Percentiles rank a stretch among this genome's conserved stretches.
These are phyloP conservation scores for Phascolomyces articulosus DNA, from an alignment of 371 early-diverging fungal species.

Conservation along the genomic window DNA sequence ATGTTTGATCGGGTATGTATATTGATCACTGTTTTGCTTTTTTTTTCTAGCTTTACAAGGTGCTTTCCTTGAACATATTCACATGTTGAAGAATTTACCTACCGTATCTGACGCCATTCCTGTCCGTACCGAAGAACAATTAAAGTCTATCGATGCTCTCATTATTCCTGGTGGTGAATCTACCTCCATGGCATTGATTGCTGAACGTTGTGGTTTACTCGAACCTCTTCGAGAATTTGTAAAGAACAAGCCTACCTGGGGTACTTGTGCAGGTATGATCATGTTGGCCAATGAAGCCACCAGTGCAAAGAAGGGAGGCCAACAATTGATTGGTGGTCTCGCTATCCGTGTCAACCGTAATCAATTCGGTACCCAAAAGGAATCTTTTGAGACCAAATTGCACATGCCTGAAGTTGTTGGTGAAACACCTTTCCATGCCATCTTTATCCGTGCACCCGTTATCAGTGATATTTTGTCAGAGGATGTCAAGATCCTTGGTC, in stretches of 20 bases:
- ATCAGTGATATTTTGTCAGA: slow-evolving; percentile 71
- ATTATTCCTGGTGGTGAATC: slow-evolving; percentile 96
- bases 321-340: slow-evolving; percentile 82
- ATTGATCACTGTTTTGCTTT: not conserved
- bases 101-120: slow-evolving; percentile 64
- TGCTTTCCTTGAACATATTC: slow-evolving; percentile 89
- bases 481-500: slow-evolving; percentile 72
- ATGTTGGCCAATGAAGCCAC: slow-evolving; percentile 80
- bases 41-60: slow-evolving; percentile 84
- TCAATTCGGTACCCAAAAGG: slow-evolving; percentile 92
- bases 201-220: slow-evolving; percentile 80
- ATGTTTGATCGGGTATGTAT: not conserved
- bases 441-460: slow-evolving; percentile 96
- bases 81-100: slow-evolving; percentile 69
- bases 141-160: slow-evolving; percentile 80
- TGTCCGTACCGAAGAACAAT: slow-evolving; percentile 70
- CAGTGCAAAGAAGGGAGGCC: slow-evolving; percentile 83
- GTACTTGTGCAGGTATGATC: slow-evolving; percentile 97
- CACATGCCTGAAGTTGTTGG: slow-evolving; percentile 63
- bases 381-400: slow-evolving; percentile 80
- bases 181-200: slow-evolving; percentile 90
- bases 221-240: slow-evolving; percentile 79
- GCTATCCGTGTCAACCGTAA: slow-evolving; percentile 88
- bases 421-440: slow-evolving; percentile 68
- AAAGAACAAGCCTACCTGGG: slow-evolving; percentile 85